Conservation (phyloP, 306 rosid genomes). For the Inga leiocalycina region DNA sequence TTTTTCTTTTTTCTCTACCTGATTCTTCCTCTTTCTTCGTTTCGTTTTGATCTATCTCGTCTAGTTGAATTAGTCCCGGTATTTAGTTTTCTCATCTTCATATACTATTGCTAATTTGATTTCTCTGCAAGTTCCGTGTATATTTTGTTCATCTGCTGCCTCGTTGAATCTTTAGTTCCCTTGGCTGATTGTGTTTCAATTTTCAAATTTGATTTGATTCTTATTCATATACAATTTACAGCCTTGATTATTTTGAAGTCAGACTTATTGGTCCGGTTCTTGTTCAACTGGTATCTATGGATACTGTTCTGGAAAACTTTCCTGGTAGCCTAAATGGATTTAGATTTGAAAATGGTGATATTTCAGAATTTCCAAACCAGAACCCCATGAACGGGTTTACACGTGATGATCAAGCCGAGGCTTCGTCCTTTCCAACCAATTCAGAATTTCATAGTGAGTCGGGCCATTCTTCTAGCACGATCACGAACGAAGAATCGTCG, state of each 20-base stretch:
- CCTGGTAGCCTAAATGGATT: constrained; percentile 45
- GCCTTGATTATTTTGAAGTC: background rate
- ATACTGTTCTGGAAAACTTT: constrained; percentile 47
- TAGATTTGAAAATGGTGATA: constrained; percentile 41
- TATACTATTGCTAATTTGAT: background rate
- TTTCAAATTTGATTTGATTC: constrained; percentile 28
- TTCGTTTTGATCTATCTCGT: background rate
- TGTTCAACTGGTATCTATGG: constrained; percentile 37
- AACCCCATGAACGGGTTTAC: constrained; percentile 33
- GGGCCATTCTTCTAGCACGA: constrained; percentile 33
- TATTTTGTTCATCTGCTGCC: constrained; percentile 20
- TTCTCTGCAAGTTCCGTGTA: background rate
- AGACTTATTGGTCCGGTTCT: background rate
- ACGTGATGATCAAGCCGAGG: constrained; percentile 32
- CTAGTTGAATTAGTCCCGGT: background rate
- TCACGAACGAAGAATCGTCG: constrained; percentile 40
- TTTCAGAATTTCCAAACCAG: constrained; percentile 32
- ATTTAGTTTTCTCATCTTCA: constrained; percentile 2
- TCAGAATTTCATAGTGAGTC: constrained; percentile 33
- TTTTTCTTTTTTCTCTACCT: background rate
- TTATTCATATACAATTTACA: constrained; percentile 2
- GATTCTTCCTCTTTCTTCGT: background rate
- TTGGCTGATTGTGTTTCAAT: background rate
- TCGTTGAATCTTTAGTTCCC: constrained; percentile 40
- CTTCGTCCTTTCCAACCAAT: constrained; percentile 28